Conservation (phyloP, 2,329 filamentous ascomycete species). For the Venturia aucupariae region DNA sequence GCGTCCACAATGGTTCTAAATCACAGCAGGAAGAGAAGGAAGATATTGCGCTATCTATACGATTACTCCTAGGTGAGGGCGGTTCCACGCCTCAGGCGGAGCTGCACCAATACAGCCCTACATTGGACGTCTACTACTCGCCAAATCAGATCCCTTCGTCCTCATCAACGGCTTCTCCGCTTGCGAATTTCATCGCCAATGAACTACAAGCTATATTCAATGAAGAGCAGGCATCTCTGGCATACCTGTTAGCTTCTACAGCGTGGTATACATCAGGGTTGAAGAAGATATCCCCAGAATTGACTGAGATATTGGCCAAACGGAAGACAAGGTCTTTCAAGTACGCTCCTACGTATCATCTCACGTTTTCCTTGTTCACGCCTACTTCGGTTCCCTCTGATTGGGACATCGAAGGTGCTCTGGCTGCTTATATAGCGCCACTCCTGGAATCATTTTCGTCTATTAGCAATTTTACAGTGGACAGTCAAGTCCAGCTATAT, state of each 20-base stretch:
- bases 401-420: conserved; percentile 81
- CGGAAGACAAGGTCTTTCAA: conserved; percentile 79
- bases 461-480: conserved; percentile 92
- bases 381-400: conserved; percentile 67
- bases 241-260: conserved; percentile 35
- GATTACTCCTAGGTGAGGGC: conserved; percentile 55
- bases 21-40: conserved; percentile 28
- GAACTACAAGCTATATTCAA: conserved; percentile 70
- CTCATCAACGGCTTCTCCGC: conserved; percentile 59
- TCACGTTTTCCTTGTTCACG: conserved; percentile 93
- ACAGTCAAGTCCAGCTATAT: conserved; percentile 93
- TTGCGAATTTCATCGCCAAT: conserved; percentile 69
- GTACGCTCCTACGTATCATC: conserved; percentile 86
- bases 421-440: conserved; percentile 72
- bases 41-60: conserved; percentile 58
- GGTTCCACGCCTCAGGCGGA: conserved; percentile 45
- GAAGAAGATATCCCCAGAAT: conserved; percentile 41
- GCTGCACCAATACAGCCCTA: conserved; percentile 59
- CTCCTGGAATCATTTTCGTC: conserved; percentile 68
- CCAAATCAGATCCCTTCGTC: conserved; percentile 57
- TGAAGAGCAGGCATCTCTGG: conserved; percentile 79
- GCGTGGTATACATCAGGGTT: conserved; percentile 42
- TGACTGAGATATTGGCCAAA: conserved; percentile 45
- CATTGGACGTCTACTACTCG: conserved; percentile 70
- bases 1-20: conserved; percentile 21